Evolutionary conservation across 2,329 filamentous ascomycete species (phyloP), one percentile per base, ranked within the genome.

Genomic region (Pseudomassariella vexata): DNA sequence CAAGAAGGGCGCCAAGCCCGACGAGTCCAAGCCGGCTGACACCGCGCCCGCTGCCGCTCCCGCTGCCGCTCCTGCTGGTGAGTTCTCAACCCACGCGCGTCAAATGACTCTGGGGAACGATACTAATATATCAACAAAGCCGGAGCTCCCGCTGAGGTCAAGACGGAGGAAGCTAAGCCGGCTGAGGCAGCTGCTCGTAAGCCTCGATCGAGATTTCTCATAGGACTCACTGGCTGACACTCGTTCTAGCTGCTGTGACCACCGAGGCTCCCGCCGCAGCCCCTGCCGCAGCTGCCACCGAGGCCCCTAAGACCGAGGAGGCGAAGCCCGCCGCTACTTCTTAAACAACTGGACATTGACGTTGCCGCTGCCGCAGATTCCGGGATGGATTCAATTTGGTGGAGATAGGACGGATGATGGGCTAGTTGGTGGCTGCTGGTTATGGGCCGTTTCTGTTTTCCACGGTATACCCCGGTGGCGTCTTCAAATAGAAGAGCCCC

Each of bases 1-100:
- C 24, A 48, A 57, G 27, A 54, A 63, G 48, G 56, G 45, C 20
- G 40, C 45, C 23, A 53, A 55, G 26, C 40, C 55, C 19, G 51
- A 40, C 25, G 43, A 47, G 23, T 44, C 46, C 19, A 32, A 32
- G 14, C 12, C 35, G 5, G 15, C 28, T 14, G 38, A 40, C 25
- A 23, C 32, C 4, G 34, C 30, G 29, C 29, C 40, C 20, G 17
- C 36, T 7, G 36, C 34, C 6, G 20, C 36, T 15, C 12, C 40
- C n/a, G 40, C 24, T n/a, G 39, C 42, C 21, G 37, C 48, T 26
- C 34, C 44, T 3, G 39, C 37, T 12, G 36, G 38, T 16, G 36
- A 35, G n/a, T 42, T 12, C 3, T 43, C 27, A 37, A 42, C 24
- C 31, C 46, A 3, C 39, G 38, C 19, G 35, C 41, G 11, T 15